Evolutionary conservation across 768 basidiomycete genomes (phyloP).

Genomic region (Dioszegia crocea): DNA sequence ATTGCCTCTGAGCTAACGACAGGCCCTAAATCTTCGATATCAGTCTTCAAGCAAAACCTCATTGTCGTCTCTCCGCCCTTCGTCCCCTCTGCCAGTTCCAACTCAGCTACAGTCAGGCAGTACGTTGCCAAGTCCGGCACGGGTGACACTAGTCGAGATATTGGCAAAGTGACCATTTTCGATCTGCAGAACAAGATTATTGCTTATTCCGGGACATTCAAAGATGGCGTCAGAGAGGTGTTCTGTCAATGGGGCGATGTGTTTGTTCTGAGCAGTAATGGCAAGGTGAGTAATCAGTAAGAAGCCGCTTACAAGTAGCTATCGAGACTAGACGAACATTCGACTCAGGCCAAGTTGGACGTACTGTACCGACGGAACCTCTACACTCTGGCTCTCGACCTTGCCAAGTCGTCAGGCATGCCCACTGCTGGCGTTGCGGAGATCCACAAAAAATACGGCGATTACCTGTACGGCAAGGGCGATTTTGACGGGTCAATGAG

Average conservation of each 20-base stretch:
- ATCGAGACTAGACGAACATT: slow-evolving; percentile 43
- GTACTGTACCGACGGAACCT: slow-evolving; percentile 71
- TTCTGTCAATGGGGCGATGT: slow-evolving; percentile 76
- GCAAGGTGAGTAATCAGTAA: slow-evolving; percentile 57
- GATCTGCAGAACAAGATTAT: slow-evolving; percentile 89
- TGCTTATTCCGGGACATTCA: slow-evolving; percentile 74
- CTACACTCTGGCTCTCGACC: slow-evolving; percentile 73
- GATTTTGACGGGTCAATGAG: slow-evolving; percentile 92
- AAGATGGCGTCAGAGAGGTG: slow-evolving; percentile 75
- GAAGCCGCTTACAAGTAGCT: slow-evolving; percentile 23
- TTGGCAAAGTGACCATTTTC: slow-evolving; percentile 64
- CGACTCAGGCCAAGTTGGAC: slow-evolving; percentile 77
- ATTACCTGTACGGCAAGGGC: slow-evolving; percentile 81
- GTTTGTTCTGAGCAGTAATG: slow-evolving; percentile 72
- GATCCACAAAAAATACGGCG: slow-evolving; percentile 84
- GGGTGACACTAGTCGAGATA: slow-evolving; percentile 54
- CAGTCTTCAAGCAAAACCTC: slow-evolving; percentile 75
- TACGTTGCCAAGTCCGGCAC: slow-evolving; percentile 58
- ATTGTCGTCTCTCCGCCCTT: slow-evolving; percentile 86
- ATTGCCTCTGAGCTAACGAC: slow-evolving; percentile 1
- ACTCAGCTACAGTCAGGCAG: slow-evolving; percentile 72
- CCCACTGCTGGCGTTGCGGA: slow-evolving; percentile 74
- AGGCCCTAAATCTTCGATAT: slow-evolving; percentile 74
- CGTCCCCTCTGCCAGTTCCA: slow-evolving; percentile 61
- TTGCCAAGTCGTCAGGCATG: slow-evolving; percentile 74